Evolutionary conservation across 2,329 filamentous ascomycete species (phyloP).

Genomic region (Fusarium mundagurra): DNA sequence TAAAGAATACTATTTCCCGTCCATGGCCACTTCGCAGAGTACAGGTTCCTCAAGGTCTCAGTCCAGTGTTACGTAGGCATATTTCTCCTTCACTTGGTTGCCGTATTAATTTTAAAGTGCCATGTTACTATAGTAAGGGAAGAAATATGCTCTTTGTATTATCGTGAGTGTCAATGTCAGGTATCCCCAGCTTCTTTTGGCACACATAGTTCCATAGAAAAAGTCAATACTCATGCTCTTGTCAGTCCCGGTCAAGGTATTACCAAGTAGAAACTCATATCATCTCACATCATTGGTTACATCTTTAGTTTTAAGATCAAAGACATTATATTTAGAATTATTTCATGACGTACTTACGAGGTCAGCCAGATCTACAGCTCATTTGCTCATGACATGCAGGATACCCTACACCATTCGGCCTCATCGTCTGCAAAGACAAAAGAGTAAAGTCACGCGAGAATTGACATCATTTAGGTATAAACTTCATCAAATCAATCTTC

Average conservation of each 20-base stretch:
- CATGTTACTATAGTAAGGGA: rapidly evolving
- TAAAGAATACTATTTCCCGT: rapidly evolving
- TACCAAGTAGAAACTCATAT: rapidly evolving
- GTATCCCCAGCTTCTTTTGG: rapidly evolving
- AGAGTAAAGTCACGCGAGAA: neutral
- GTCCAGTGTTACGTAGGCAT: rapidly evolving
- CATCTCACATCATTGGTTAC: rapidly evolving
- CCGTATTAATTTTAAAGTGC: rapidly evolving
- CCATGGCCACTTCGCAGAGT: too few species aligned
- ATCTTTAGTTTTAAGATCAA: too few species aligned
- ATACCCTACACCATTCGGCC: neutral
- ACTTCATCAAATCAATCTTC: neutral
- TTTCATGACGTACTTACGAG: neutral
- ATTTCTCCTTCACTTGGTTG: too few species aligned
- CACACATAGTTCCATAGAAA: rapidly evolving
- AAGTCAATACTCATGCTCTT: rapidly evolving
- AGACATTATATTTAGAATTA: neutral
- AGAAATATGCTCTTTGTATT: too few species aligned
- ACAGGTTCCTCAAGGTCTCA: too few species aligned
- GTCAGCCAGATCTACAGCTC: neutral
- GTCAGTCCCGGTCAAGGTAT: rapidly evolving
- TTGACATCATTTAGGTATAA: neutral
- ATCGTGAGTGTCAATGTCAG: rapidly evolving
- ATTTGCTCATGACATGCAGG: rapidly evolving
- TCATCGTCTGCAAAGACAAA: neutral